Evolutionary conservation across 2,329 filamentous ascomycete species (phyloP), one percentile per base, ranked within the genome.

Genomic region (Arthroderma sp.): DNA sequence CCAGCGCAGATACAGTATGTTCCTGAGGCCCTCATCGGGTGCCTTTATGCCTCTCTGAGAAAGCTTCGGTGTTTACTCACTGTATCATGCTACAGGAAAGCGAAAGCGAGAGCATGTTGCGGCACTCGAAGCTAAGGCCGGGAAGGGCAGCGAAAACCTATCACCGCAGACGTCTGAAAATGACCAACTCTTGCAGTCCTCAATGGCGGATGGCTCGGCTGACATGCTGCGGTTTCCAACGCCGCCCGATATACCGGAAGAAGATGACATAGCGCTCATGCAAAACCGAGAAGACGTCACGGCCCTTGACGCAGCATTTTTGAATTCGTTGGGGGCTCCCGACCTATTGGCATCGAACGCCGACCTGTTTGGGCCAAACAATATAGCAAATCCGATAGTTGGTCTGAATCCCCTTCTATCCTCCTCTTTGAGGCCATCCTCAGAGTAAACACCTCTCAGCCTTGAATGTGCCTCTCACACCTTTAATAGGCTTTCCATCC

Each of bases 1-100:
- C 0, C 72, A 75, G 47, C 63, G 72, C 29, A 62, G 72, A 58
- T 75, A 75, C 46, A 61, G 71, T 72, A 51, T 51, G 60, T 33
- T 45, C 10, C 27, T 8, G 15, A n/a, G n/a, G 6, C 7, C n/a
- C 10, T 22, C 15, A 22, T 3, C 15, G 15, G 15, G 15, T 30
- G 27, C 36, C 3, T 7, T 8, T 36, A 5, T n/a, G 30, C 4
- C 28, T 15, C 22, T 4, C 29, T 38, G n/a, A 39, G 32, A 11
- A 27, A 22, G 15, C 15, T 22, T 22, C 15, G 15, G 15, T 22
- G 15, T 22, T 22, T 22, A 22, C 6, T 30, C 6, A n/a, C 41
- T 44, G 42, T 43, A 37, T 36, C 2, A 28, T 10, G 11, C 1
- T 32, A 29, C 34, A 52, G 49, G 57, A 36, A 46, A 55, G 40